Evolutionary conservation across 306 rosid species (phyloP).

Genomic region (Sophora flavescens): DNA sequence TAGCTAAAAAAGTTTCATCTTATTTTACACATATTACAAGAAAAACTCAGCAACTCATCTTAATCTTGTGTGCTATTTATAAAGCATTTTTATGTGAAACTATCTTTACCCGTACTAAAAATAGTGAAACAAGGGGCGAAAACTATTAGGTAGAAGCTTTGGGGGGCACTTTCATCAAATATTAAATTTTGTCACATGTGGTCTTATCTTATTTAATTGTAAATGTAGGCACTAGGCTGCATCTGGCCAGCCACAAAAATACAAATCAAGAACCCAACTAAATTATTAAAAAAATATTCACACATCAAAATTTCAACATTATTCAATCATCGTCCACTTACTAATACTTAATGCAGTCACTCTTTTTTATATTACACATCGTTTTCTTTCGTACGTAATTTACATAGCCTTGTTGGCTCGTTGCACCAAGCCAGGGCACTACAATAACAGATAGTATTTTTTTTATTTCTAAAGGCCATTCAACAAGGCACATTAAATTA

Average conservation of each 20-base stretch:
- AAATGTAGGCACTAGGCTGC: conserved; percentile 42
- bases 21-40: no score
- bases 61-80: no score
- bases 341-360: conserved; percentile 45
- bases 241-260: conserved; percentile 44
- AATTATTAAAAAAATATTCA: background rate
- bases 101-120: background rate
- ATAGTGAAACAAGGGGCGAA: background rate
- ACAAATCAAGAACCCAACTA: conserved; percentile 34
- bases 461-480: conserved; percentile 39
- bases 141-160: conserved; percentile 29
- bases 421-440: conserved; percentile 39
- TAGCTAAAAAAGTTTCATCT: background rate
- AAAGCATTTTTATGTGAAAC: no score
- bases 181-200: conserved; percentile 47
- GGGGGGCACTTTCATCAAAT: conserved; percentile 41
- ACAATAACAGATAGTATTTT: conserved; percentile 27
- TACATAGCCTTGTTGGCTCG: conserved; percentile 14
- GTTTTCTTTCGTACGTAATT: no score
- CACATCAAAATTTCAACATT: conserved; percentile 33
- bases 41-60: no score
- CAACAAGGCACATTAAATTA: conserved; percentile 43
- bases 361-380: background rate
- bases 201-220: conserved; percentile 38
- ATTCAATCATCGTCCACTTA: conserved; percentile 42